Evolutionary conservation across 768 basidiomycete genomes (phyloP).

Genomic region (Mycena olivaceomarginata): DNA sequence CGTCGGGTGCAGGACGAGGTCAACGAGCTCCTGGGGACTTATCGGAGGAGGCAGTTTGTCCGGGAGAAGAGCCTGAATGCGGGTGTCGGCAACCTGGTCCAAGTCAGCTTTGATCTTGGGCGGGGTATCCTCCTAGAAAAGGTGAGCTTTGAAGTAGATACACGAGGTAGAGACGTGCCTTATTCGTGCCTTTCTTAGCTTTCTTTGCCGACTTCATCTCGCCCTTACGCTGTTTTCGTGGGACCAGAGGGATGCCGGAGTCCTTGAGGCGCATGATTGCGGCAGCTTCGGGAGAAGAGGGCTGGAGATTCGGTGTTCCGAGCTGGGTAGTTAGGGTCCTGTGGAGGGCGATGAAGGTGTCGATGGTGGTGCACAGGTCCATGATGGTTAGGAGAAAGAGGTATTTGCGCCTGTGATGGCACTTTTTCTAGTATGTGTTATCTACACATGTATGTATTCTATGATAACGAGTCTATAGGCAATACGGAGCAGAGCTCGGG

Average conservation of each 20-base stretch:
- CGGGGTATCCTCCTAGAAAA: not conserved
- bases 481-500: too few relatives aligned
- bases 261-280: not conserved
- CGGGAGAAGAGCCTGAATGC: not conserved
- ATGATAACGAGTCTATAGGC: too few relatives aligned
- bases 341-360: too few relatives aligned
- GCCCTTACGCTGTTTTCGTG: too few relatives aligned
- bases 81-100: not conserved
- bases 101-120: not conserved
- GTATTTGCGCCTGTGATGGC: too few relatives aligned
- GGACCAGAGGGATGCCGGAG: not conserved
- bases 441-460: too few relatives aligned
- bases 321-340: too few relatives aligned
- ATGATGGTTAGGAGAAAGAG: too few relatives aligned
- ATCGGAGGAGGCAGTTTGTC: not conserved
- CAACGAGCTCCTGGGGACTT: not conserved
- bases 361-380: too few relatives aligned
- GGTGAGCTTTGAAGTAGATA: slow-evolving; percentile 3
- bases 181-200: not conserved
- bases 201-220: not conserved
- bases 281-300: not conserved
- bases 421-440: too few relatives aligned
- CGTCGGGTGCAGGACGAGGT: not conserved
- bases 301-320: too few relatives aligned
- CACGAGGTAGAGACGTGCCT: not conserved